A percentile compares a stretch with the other conserved stretches of the same genome.
Evolutionary conservation across 2,329 filamentous ascomycete genomes (phyloP).

Genomic region (Beauveria brongniartii): DNA sequence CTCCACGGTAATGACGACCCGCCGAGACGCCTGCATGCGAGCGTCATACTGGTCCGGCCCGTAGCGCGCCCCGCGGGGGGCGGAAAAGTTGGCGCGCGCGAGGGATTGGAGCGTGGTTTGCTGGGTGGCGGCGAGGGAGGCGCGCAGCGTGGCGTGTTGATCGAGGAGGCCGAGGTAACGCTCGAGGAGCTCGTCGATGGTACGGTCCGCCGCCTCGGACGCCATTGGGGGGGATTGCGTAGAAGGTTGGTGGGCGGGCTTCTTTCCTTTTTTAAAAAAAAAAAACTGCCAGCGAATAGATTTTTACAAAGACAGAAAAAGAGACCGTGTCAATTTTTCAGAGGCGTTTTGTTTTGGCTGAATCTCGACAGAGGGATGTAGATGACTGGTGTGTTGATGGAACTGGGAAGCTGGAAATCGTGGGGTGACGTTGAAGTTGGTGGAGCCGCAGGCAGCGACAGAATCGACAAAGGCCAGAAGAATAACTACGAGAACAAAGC

Average conservation of each 20-base stretch:
- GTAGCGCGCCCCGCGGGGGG: conserved; percentile 55
- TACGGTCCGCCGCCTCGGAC: conserved; percentile 14
- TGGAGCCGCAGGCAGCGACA: neutral
- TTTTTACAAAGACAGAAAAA: no score
- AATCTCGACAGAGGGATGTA: neutral
- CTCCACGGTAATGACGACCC: conserved; percentile 23
- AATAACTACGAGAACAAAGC: neutral
- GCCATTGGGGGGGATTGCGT: neutral
- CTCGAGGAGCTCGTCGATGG: conserved; percentile 56
- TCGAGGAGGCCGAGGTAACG: conserved; percentile 59
- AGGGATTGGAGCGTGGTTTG: conserved; percentile 49
- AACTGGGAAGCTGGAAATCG: neutral
- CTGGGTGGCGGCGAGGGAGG: conserved; percentile 45
- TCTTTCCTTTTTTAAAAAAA: neutral
- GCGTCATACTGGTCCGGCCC: conserved; percentile 65
- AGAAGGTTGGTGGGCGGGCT: neutral
- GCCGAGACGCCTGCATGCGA: conserved; percentile 56
- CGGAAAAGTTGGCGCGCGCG: conserved; percentile 68
- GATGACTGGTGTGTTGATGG: neutral
- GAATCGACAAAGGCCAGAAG: neutral
- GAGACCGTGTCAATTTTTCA: neutral
- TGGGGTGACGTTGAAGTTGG: neutral
- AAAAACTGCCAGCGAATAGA: no score
- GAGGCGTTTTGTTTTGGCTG: neutral
- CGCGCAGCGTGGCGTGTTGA: conserved; percentile 54